phyloP scores from a whole-genome alignment of 2,329 filamentous ascomycete genomes.

The Neonectria coccinea region DNA sequence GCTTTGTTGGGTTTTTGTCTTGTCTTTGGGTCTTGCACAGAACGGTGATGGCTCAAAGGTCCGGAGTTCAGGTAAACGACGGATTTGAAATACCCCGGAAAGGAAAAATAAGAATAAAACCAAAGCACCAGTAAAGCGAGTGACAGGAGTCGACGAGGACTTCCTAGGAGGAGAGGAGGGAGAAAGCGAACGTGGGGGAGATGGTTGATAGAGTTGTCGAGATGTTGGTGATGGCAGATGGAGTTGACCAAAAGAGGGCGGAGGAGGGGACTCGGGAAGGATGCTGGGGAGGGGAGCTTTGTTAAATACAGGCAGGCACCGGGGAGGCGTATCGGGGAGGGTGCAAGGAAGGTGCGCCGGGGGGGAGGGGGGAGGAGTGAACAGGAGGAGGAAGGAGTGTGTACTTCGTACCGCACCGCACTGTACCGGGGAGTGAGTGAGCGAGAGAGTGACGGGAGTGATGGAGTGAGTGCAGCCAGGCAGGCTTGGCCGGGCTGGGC shows the following conservation, averaged over 20 bases:
- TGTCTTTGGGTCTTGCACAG: constrained; percentile 34
- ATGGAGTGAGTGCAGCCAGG: background rate
- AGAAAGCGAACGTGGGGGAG: constrained; percentile 62
- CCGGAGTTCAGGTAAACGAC: constrained; percentile 33
- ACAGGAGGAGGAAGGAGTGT: constrained; percentile 7
- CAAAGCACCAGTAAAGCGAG: constrained; percentile 72
- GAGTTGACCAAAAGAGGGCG: constrained; percentile 45
- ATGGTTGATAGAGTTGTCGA: constrained; percentile 42
- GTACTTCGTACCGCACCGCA: constrained; percentile 3
- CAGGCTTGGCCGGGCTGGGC: constrained; percentile 13
- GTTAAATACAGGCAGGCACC: constrained; percentile 49
- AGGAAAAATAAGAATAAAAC: constrained; percentile 57
- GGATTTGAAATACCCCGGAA: constrained; percentile 40
- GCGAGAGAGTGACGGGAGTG: background rate
- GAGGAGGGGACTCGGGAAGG: constrained; percentile 42
- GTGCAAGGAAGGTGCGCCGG: constrained; percentile 32
- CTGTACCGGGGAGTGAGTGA: constrained; percentile 27
- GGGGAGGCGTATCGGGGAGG: constrained; percentile 36
- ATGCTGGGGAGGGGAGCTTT: constrained; percentile 44
- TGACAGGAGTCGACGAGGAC: constrained; percentile 81
- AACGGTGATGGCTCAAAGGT: constrained; percentile 36
- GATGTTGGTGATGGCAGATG: constrained; percentile 43
- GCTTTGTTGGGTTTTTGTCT: constrained; percentile 18
- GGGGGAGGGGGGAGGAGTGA: constrained; percentile 18
- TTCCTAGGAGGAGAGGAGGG: constrained; percentile 65